Evolutionary conservation across 768 basidiomycete species (phyloP), one percentile per base, ranked within the genome.

Genomic region (Scleroderma citrinum): DNA sequence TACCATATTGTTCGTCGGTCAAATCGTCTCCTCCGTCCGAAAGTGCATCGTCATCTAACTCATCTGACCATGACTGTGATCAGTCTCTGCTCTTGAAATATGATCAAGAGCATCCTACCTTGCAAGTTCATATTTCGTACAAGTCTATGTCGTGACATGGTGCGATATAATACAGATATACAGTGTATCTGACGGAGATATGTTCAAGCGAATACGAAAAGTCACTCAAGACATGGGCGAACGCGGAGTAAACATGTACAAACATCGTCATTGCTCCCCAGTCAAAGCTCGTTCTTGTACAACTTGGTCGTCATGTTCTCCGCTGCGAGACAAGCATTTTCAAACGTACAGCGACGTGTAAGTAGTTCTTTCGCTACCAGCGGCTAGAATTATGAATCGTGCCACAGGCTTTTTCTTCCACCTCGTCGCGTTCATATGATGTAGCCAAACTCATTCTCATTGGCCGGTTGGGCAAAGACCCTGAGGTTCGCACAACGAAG

Each of bases 71-170:
- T 20, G 12, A 20, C 36, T 43, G 30, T 29, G 11, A 50, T 10
- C 47, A 46, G 50, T 42, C 43, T 32, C 23, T 2, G 48, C 23
- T 41, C n/a, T 16, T n/a, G 20, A 12, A 29, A 24, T 4, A 2
- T 16, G 2, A 3, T 12, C 24, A 1, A 44, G n/a, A 43, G 11
- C 32, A 26, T 50, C 67, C 24, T 40, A 84, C 87, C 85, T 50
- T 81, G 73, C 36, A 96, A 72, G 65, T 96, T 82, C 24, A 98
- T 71, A 69, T 93, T 92, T 54, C 88, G 77, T 55, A 97, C 76
- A 68, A 85, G 79, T 62, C 93, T 83, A 69, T 98, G 96, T 66
- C 96, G 77, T 5, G 95, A 97, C 92, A 97, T 92, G 50, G 47
- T 67, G 48, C 34, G 40, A 47, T 37, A 52, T 30, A 43, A 38